Percentiles rank a stretch among this genome's conserved stretches.
Conservation (phyloP, 2,329 filamentous ascomycete species). For the Penicillium concentricum region DNA sequence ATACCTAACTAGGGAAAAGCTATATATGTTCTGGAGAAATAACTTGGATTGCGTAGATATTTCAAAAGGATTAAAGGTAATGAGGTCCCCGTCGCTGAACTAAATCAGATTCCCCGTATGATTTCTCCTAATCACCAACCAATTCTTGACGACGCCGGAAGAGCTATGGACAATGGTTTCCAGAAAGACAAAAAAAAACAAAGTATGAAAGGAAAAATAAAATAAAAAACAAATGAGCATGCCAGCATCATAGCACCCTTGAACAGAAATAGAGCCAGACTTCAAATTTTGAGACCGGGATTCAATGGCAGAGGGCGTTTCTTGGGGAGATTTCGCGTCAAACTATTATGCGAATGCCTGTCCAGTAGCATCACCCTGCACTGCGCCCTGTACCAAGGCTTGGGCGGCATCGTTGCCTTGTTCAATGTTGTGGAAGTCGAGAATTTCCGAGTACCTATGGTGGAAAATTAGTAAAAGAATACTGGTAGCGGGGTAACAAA, state of each 20-base stretch:
- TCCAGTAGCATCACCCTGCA: conserved; percentile 15
- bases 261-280: conserved; percentile 21
- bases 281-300: conserved; percentile 15
- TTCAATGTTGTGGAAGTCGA: conserved; percentile 97
- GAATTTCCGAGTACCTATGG: conserved; percentile 94
- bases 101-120: conserved; percentile 10
- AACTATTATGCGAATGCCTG: conserved; percentile 29
- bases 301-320: conserved; percentile 5
- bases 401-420: conserved; percentile 37
- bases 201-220: conserved; percentile 10
- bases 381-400: conserved; percentile 28
- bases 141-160: conserved; percentile 27
- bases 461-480: conserved; percentile 8
- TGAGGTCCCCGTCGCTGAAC: conserved; percentile 8
- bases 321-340: background rate
- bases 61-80: conserved; percentile 2
- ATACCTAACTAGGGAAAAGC: too few relatives aligned
- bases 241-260: conserved; percentile 18
- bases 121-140: conserved; percentile 23
- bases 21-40: background rate
- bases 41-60: background rate
- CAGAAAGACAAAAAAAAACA: conserved; percentile 16
- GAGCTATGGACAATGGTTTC: conserved; percentile 27
- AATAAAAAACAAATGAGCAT: conserved; percentile 4
- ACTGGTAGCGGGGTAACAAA: background rate